A percentile compares a stretch with the other conserved stretches of the same genome.
Evolutionary conservation across 2,329 filamentous ascomycete genomes (phyloP).

Genomic region (Tolypocladium album): DNA sequence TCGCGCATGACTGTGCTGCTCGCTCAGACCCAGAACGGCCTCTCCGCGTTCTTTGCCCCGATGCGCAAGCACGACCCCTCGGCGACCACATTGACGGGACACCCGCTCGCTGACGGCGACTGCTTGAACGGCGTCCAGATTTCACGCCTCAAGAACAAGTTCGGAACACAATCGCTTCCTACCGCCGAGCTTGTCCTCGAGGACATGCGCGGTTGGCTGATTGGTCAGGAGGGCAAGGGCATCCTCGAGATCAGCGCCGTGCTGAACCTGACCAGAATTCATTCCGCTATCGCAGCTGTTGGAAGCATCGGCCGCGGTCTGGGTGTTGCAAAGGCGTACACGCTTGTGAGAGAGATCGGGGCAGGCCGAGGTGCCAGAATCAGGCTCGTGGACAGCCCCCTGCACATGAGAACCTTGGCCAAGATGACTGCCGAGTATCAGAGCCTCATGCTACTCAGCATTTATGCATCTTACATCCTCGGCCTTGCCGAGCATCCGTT

Average conservation of each 20-base stretch:
- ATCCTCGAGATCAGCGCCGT: conserved; percentile 58
- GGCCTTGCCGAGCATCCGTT: conserved; percentile 39
- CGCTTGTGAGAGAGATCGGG: conserved; percentile 43
- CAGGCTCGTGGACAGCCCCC: conserved; percentile 37
- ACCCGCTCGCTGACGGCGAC: conserved; percentile 14
- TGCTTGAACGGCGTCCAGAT: conserved; percentile 58
- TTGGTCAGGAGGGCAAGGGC: conserved; percentile 57
- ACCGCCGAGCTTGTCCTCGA: conserved; percentile 61
- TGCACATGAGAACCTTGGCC: conserved; percentile 50
- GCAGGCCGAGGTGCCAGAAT: conserved; percentile 30
- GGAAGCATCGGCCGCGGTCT: conserved; percentile 45
- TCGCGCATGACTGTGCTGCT: conserved; percentile 47
- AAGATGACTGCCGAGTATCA: conserved; percentile 44
- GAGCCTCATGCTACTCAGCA: conserved; percentile 42
- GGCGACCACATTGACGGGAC: conserved; percentile 17
- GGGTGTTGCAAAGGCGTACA: conserved; percentile 45
- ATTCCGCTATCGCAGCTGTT: conserved; percentile 42
- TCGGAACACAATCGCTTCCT: conserved; percentile 58
- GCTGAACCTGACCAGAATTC: conserved; percentile 54
- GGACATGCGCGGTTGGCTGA: conserved; percentile 52
- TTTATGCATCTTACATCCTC: conserved; percentile 42
- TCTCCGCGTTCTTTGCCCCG: conserved; percentile 56
- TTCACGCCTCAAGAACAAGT: conserved; percentile 60
- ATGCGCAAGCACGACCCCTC: conserved; percentile 34
- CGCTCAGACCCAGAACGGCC: conserved; percentile 39